phyloP scores from a whole-genome alignment of 2,329 filamentous ascomycete genomes.

The Tothia fuscella region DNA sequence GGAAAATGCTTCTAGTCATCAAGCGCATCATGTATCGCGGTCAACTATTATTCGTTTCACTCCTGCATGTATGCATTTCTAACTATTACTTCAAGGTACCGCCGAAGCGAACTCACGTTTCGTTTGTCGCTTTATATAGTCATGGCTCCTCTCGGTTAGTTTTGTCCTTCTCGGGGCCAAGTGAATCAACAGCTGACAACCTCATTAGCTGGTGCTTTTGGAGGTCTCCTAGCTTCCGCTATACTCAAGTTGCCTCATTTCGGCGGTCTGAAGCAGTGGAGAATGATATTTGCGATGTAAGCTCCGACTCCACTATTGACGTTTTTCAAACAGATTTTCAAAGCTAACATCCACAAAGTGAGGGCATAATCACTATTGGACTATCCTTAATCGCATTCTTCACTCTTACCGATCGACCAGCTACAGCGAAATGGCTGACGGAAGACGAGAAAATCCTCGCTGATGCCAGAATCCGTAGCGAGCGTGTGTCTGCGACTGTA shows the following conservation, averaged over 20 bases:
- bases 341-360: conserved; percentile 32
- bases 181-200: too few relatives aligned
- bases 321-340: neutral
- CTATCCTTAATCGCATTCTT: conserved; percentile 50
- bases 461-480: conserved; percentile 54
- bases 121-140: conserved; percentile 58
- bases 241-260: conserved; percentile 52
- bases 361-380: conserved; percentile 51
- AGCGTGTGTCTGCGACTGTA: conserved; percentile 49
- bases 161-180: too few relatives aligned
- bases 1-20: too few relatives aligned
- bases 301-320: too few relatives aligned
- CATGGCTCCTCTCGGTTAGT: conserved; percentile 54
- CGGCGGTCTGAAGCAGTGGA: conserved; percentile 46
- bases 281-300: conserved; percentile 54
- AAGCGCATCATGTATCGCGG: too few relatives aligned
- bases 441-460: conserved; percentile 55
- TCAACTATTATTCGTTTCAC: too few relatives aligned
- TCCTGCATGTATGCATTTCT: too few relatives aligned
- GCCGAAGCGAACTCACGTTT: conserved; percentile 55
- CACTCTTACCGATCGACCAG: conserved; percentile 56
- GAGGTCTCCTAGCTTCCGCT: conserved; percentile 49
- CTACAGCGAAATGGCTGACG: conserved; percentile 53
- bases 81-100: conserved; percentile 60
- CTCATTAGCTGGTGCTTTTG: conserved; percentile 62